Evolutionary conservation across 2,329 filamentous ascomycete species (phyloP).

Genomic region (Setomelanomma holmii): DNA sequence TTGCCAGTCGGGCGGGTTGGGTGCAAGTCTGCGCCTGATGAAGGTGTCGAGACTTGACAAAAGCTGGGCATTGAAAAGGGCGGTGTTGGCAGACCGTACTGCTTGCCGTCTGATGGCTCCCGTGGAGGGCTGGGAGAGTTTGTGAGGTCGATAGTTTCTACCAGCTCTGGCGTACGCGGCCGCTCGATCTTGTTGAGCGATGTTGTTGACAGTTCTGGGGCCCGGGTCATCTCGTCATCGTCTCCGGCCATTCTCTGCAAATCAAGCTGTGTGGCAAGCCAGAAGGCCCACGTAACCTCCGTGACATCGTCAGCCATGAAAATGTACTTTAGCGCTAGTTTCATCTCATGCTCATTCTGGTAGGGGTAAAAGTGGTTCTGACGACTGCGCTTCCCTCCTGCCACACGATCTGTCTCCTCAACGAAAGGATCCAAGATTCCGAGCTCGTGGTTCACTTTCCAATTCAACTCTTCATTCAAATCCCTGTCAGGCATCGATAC

Average conservation of each 20-base stretch:
- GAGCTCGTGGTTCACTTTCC: slow-evolving; percentile 37
- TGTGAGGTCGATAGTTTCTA: slow-evolving; percentile 10
- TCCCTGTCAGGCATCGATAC: slow-evolving; percentile 24
- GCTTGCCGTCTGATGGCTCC: not conserved
- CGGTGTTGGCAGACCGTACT: slow-evolving; percentile 3
- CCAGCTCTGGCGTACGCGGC: not conserved
- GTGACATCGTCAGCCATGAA: slow-evolving; percentile 23
- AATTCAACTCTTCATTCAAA: slow-evolving; percentile 32
- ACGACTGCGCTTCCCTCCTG: slow-evolving; percentile 29
- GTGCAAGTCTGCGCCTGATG: not conserved
- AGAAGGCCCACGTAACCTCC: slow-evolving; percentile 26
- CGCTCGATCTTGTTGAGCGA: not conserved
- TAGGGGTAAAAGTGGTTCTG: slow-evolving; percentile 34
- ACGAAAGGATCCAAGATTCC: slow-evolving; percentile 32
- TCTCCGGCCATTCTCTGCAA: slow-evolving; percentile 2
- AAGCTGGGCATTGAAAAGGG: not conserved
- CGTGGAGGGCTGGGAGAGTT: slow-evolving; percentile 20
- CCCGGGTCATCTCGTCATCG: not conserved
- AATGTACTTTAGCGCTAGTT: slow-evolving; percentile 27
- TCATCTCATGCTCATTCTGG: slow-evolving; percentile 34
- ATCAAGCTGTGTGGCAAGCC: slow-evolving; percentile 24
- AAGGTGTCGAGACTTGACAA: not conserved
- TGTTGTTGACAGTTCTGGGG: not conserved
- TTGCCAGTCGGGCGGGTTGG: too few relatives aligned
- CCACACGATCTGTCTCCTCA: slow-evolving; percentile 23